Percentiles rank a stretch among this genome's conserved stretches.
Conservation (phyloP, 164 flowering plant genomes). For the Nymphaea colorata region DNA sequence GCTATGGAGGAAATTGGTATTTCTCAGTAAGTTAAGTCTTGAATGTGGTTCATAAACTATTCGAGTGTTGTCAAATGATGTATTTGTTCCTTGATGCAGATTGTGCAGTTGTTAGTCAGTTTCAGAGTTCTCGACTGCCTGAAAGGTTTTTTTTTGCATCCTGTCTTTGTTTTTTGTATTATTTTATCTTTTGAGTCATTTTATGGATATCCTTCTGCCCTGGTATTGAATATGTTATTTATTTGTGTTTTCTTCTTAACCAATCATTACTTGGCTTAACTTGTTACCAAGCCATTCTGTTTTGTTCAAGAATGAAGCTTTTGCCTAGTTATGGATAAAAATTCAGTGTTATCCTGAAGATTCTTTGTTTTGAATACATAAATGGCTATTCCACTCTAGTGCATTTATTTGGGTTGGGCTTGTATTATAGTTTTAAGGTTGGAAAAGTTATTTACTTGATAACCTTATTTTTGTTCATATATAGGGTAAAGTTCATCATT, state of each 20-base stretch:
- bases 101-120: constrained; percentile 44
- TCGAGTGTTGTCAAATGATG: not conserved
- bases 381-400: no score
- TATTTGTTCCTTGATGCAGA: constrained; percentile 31
- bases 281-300: no score
- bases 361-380: no score
- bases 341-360: no score
- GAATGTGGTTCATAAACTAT: constrained; percentile 48
- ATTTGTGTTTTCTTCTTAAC: no score
- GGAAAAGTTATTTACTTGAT: no score
- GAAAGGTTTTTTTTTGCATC: constrained; percentile 41
- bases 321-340: no score
- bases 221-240: no score
- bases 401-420: no score
- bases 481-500: constrained; percentile 76
- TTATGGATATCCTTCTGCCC: not conserved
- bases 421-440: no score
- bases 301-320: no score
- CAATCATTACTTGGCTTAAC: no score
- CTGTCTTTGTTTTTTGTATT: not conserved
- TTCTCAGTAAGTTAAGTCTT: constrained; percentile 13
- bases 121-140: constrained; percentile 67
- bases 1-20: constrained; percentile 62
- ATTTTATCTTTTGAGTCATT: not conserved
- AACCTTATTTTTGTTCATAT: not conserved